These are phyloP conservation scores for Penicillium maclennaniae DNA, from an alignment of 495 filamentous ascomycete genomes.

Conservation along the genomic window DNA sequence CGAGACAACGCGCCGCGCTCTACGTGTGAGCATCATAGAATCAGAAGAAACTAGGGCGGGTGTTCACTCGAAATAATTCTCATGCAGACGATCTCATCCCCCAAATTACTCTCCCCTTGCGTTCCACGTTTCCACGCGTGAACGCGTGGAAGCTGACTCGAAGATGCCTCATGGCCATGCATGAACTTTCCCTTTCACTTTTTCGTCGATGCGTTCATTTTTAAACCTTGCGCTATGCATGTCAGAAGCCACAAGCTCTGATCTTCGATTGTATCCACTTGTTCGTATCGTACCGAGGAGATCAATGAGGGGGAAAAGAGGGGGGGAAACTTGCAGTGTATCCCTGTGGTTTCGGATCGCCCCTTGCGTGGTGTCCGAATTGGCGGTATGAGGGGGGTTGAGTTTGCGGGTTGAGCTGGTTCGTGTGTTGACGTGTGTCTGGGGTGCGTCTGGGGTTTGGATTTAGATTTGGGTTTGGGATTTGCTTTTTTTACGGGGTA, in stretches of 20 bases:
- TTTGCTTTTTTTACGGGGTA: background rate
- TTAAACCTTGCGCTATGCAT: background rate
- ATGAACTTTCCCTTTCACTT: background rate
- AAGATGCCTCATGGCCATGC: background rate
- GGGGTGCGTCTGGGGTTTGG: constrained; percentile 5
- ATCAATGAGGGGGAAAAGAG: background rate
- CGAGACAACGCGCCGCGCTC: too few species aligned
- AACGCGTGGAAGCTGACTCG: background rate
- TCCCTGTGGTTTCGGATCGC: constrained; percentile 14
- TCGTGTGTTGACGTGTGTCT: constrained; percentile 6
- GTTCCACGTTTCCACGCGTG: background rate
- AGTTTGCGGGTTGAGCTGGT: constrained; percentile 8
- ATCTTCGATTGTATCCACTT: too few species aligned
- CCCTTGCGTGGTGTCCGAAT: constrained; percentile 19
- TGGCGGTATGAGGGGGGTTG: constrained; percentile 8
- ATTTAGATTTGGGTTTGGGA: background rate
- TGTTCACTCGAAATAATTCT: background rate
- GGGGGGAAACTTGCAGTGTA: background rate
- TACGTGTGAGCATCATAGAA: background rate
- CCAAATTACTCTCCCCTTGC: background rate
- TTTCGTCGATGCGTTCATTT: background rate
- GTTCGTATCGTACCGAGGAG: too few species aligned
- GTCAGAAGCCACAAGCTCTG: background rate
- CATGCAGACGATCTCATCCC: background rate
- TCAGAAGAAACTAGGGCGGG: background rate